Conservation (phyloP, 1,284 basidiomycete species). For the Puccinia triticina region DNA sequence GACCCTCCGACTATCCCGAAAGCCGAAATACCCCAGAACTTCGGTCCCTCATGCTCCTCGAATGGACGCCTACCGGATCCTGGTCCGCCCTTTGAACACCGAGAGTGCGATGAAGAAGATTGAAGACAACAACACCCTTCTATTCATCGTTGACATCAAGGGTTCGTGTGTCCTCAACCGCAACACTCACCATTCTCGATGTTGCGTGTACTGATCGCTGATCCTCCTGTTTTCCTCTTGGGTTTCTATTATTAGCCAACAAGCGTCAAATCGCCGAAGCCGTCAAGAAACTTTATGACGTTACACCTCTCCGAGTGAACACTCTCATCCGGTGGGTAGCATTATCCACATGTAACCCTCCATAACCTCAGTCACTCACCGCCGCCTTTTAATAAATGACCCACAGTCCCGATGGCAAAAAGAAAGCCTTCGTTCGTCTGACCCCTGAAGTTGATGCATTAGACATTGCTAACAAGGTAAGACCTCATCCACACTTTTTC, state of each 20-base stretch:
- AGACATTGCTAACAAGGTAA: constrained; percentile 97
- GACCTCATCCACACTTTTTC: background rate
- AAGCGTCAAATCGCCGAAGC: constrained; percentile 99
- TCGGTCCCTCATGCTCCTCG: constrained; percentile 89
- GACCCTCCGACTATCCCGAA: constrained; percentile 82
- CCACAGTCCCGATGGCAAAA: constrained; percentile 89
- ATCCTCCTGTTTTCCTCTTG: background rate
- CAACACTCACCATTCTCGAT: background rate
- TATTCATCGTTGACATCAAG: constrained; percentile 93
- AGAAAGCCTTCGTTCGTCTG: constrained; percentile 97
- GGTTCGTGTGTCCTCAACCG: constrained; percentile 2
- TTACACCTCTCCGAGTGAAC: constrained; percentile 93
- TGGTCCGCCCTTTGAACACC: constrained; percentile 72
- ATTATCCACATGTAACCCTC: background rate
- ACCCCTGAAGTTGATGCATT: constrained; percentile 94
- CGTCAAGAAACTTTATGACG: constrained; percentile 98
- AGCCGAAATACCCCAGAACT: constrained; percentile 91
- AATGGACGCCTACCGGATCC: constrained; percentile 95
- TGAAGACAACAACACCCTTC: constrained; percentile 98
- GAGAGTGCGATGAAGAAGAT: constrained; percentile 83
- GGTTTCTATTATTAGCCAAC: constrained; percentile 66
- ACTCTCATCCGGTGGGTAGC: constrained; percentile 86
- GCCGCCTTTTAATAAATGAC: background rate
- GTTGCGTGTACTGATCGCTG: background rate
- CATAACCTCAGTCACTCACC: background rate